Base-by-base conservation (phyloP, 2,329 filamentous ascomycete genomes). In the Sclerotinia trifoliorum region DNA sequence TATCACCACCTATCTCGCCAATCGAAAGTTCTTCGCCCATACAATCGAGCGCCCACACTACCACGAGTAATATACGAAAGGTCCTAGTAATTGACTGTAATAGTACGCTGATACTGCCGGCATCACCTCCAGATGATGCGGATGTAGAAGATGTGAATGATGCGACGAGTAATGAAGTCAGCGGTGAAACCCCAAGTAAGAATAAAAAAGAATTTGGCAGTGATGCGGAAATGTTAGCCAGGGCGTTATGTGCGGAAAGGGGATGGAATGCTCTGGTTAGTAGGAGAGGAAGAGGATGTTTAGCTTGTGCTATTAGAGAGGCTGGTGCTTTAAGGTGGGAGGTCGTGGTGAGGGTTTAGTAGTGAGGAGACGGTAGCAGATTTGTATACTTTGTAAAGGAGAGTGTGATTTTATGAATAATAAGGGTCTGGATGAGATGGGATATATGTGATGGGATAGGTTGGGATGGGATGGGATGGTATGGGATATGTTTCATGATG, bases 201-300 rank as follows among this genome's bases (percentile, higher is more conserved):
- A 66, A 60, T 6, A 69, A 69, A 21, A 62, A 69, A 35, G 54
- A 48, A 52, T 71, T 72, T 67, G 85, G 85, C 1, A 89, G 86
- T 17, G 87, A 89, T 73, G 81, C 90, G 75, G 90, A 93, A 78
- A 83, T 93, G 11, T 79, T 94, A 65, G 89, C 88, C 1, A 82
- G 91, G 61, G 90, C 90, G 1, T 83, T 92, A 72, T 94, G 91
- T 76, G 88, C 90, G 0, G 87, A 91, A 75, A 87, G 85, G 72
- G 91, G 91, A 2, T 89, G 88, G 83, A 90, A 93, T 76, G 90
- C 91, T 29, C 77, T 94, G 24, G 83, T 94, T 71, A 91, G 88
- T 70, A 83, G 89, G 64, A 82, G 84, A 51, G 85, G 86, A 71
- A 83, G 90, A 70, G 90, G 89, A 0, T 94, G 91, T 75, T 78